phyloP scores from a whole-genome alignment of 352 stramenopile species.

The Thraustochytrium striatum region DNA sequence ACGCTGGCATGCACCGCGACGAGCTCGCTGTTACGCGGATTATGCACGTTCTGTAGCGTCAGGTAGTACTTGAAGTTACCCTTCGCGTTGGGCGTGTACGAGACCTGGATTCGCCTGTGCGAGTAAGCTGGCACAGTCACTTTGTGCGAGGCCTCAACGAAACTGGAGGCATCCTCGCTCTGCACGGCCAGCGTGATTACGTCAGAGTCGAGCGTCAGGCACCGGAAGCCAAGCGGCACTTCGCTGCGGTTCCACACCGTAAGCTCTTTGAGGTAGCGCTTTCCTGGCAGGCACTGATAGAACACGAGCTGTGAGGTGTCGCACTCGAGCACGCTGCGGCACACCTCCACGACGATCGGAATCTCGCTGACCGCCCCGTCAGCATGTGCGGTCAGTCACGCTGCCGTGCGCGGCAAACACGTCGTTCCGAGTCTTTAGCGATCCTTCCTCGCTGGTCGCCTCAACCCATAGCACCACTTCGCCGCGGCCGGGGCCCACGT shows the following conservation, averaged over 20 bases:
- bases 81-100: background rate
- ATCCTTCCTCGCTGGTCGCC: too few relatives aligned
- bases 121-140: slow-evolving; percentile 16
- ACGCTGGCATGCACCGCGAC: slow-evolving; percentile 5
- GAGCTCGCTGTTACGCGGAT: slow-evolving; percentile 9
- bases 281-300: slow-evolving; percentile 17
- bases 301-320: slow-evolving; percentile 38
- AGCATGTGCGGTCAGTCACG: background rate
- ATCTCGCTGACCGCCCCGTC: background rate
- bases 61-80: slow-evolving; percentile 38
- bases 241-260: slow-evolving; percentile 44
- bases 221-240: slow-evolving; percentile 10
- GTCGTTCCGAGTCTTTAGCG: too few relatives aligned
- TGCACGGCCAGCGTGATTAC: slow-evolving; percentile 6
- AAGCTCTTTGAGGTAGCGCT: slow-evolving; percentile 41
- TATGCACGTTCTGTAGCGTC: slow-evolving; percentile 25
- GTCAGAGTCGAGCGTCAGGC: slow-evolving; percentile 19
- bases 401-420: too few relatives aligned
- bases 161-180: background rate
- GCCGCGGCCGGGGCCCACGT: too few relatives aligned
- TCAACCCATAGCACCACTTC: too few relatives aligned
- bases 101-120: slow-evolving; percentile 6
- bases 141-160: background rate
- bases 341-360: background rate
- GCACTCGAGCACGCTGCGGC: slow-evolving; percentile 26